Conservation (phyloP, 305 asterid genomes). For the Rubia occidens region DNA sequence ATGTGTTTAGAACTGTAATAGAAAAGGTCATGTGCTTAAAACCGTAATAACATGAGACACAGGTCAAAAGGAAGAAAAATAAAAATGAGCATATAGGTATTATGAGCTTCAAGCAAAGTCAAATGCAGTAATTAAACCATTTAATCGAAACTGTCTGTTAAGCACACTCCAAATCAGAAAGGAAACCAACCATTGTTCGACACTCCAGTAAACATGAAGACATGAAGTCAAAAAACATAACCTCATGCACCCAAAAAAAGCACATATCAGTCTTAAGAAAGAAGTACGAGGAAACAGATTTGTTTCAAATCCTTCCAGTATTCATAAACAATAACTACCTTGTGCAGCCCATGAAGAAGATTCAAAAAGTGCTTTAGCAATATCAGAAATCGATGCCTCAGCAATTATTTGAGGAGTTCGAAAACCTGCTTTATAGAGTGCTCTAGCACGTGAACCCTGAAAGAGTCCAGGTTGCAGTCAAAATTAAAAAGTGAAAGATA, state of each 20-base stretch:
- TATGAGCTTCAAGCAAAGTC: background rate
- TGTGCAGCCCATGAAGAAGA: slow-evolving; percentile 73
- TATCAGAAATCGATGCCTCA: slow-evolving; percentile 86
- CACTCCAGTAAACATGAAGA: background rate
- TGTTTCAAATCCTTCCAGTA: background rate
- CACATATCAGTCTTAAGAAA: slow-evolving; percentile 4
- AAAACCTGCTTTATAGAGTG: slow-evolving; percentile 90
- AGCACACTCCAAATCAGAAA: background rate
- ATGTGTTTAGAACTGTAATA: background rate
- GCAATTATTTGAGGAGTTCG: slow-evolving; percentile 96
- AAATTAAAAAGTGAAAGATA: too few species aligned
- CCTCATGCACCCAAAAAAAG: background rate
- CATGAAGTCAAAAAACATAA: background rate
- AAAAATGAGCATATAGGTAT: background rate
- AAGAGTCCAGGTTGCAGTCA: slow-evolving; percentile 10
- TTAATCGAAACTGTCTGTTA: background rate
- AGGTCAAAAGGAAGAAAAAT: background rate
- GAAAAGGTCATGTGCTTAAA: background rate
- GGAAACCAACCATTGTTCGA: background rate
- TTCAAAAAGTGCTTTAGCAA: slow-evolving; percentile 83
- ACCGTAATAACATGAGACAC: background rate
- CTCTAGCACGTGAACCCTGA: slow-evolving; percentile 99
- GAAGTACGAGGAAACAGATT: background rate
- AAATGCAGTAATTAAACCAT: slow-evolving; percentile 1
- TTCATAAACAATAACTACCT: slow-evolving; percentile 31